Conservation (phyloP, 768 basidiomycete species). For the Mycena rosella region DNA sequence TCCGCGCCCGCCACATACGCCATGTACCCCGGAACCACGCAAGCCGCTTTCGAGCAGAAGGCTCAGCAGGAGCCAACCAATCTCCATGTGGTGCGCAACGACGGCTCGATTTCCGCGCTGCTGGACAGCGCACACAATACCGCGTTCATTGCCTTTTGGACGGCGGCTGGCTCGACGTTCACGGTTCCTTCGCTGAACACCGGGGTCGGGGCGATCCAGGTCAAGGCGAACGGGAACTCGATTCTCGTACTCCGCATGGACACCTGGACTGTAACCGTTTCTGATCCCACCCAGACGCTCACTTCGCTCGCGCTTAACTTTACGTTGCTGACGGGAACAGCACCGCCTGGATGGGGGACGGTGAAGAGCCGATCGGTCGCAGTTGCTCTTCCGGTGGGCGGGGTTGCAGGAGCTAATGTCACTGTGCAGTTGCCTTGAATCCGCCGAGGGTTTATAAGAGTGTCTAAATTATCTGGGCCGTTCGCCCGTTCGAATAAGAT, state of each 20-base stretch:
- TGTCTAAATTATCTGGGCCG: background rate
- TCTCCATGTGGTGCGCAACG: conserved; percentile 48
- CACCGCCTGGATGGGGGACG: conserved; percentile 46
- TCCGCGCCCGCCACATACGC: conserved; percentile 52
- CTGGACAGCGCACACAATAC: conserved; percentile 52
- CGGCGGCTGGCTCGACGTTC: conserved; percentile 50
- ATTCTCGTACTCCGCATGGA: conserved; percentile 50
- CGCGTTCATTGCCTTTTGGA: conserved; percentile 62
- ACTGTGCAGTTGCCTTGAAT: conserved; percentile 27
- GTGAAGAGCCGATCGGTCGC: conserved; percentile 48
- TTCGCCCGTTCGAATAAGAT: background rate
- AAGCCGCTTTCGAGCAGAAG: conserved; percentile 46
- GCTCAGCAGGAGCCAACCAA: conserved; percentile 25
- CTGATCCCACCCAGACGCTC: conserved; percentile 63
- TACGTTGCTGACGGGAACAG: conserved; percentile 39
- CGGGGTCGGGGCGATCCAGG: conserved; percentile 45
- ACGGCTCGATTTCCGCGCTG: conserved; percentile 56
- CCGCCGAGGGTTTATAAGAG: background rate
- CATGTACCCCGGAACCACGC: conserved; percentile 55
- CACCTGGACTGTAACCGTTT: conserved; percentile 54
- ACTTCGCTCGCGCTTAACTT: conserved; percentile 43
- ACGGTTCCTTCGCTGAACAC: conserved; percentile 44
- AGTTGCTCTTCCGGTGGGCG: conserved; percentile 44
- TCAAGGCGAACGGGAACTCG: conserved; percentile 51
- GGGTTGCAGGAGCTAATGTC: conserved; percentile 42